Conservation (phyloP, 2,329 filamentous ascomycete genomes). For the Eurotiales sp. region DNA sequence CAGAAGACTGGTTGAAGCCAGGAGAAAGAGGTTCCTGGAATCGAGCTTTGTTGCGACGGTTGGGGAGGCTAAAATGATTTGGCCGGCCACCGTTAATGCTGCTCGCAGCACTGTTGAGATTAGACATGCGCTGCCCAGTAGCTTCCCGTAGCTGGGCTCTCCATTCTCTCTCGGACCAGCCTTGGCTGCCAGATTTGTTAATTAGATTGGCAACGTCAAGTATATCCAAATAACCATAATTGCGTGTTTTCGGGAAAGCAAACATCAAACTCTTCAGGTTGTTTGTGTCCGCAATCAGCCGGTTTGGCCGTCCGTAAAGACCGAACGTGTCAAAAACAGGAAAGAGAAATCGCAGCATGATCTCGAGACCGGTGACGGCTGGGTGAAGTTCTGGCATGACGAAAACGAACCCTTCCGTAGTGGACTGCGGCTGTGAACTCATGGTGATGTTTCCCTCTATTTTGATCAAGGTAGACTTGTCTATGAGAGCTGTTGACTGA, state of each 20-base stretch:
- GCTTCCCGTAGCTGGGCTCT: conserved; percentile 82
- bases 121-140: conserved; percentile 55
- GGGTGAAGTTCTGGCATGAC: conserved; percentile 93
- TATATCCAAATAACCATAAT: conserved; percentile 87
- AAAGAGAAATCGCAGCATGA: conserved; percentile 88
- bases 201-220: conserved; percentile 80
- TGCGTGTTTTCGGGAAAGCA: conserved; percentile 83
- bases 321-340: conserved; percentile 91
- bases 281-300: conserved; percentile 80
- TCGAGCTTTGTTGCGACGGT: conserved; percentile 33
- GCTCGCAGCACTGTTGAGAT: conserved; percentile 40
- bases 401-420: conserved; percentile 91
- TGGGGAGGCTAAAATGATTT: conserved; percentile 35
- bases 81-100: conserved; percentile 57
- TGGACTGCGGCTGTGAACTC: conserved; percentile 71
- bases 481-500: conserved; percentile 87
- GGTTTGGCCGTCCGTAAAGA: conserved; percentile 83
- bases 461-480: conserved; percentile 90
- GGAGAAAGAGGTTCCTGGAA: conserved; percentile 24
- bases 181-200: conserved; percentile 67
- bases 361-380: conserved; percentile 92
- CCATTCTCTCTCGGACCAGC: conserved; percentile 87
- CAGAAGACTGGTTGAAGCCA: conserved; percentile 33
- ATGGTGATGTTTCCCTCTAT: conserved; percentile 88
- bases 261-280: conserved; percentile 95